These are phyloP conservation scores for Pseudogymnoascus sp. DNA, from an alignment of 2,329 filamentous ascomycete species.

Conservation along the genomic window DNA sequence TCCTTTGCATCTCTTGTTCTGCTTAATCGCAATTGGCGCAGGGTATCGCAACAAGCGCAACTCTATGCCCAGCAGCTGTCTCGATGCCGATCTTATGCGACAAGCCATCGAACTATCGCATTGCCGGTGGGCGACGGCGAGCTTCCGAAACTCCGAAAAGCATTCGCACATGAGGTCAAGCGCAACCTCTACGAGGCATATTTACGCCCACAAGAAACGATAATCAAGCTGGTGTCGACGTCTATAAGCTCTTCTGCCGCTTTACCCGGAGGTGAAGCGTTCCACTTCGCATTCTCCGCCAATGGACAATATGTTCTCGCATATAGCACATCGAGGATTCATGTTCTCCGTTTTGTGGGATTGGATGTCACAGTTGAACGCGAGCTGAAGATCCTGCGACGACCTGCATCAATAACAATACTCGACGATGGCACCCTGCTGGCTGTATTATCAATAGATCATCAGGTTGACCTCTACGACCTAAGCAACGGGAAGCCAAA, in stretches of 20 bases:
- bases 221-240: constrained; percentile 75
- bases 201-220: constrained; percentile 60
- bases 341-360: constrained; percentile 63
- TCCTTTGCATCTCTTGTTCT: constrained; percentile 61
- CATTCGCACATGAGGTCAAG: constrained; percentile 65
- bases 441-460: constrained; percentile 73
- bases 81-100: constrained; percentile 53
- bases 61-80: constrained; percentile 58
- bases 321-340: constrained; percentile 79
- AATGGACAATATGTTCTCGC: constrained; percentile 69
- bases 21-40: constrained; percentile 60
- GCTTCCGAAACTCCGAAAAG: constrained; percentile 54
- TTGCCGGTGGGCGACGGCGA: constrained; percentile 38
- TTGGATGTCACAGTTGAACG: constrained; percentile 58
- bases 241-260: constrained; percentile 73
- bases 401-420: constrained; percentile 71
- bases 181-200: constrained; percentile 73
- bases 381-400: constrained; percentile 72
- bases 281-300: constrained; percentile 76
- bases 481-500: constrained; percentile 58
- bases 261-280: constrained; percentile 75
- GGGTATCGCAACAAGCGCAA: constrained; percentile 55
- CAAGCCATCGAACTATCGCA: constrained; percentile 36
- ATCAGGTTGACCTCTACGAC: constrained; percentile 82
- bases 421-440: constrained; percentile 70